Conservation (phyloP, 352 stramenopile genomes). For the Lagenidium sp. region DNA sequence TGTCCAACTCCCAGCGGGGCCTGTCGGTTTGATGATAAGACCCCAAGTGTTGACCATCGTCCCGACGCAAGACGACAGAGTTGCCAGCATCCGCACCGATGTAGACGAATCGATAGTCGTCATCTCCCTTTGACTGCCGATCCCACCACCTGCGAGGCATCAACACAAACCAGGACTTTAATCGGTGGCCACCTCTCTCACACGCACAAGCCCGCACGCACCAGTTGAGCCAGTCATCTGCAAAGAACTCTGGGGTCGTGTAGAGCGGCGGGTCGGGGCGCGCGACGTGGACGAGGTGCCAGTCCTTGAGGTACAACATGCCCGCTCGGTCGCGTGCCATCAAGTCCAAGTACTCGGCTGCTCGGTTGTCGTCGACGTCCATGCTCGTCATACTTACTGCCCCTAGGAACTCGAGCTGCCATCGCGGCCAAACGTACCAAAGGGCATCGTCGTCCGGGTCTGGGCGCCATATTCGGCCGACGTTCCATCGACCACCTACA, state of each 20-base stretch:
- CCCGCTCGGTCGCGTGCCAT: constrained; percentile 29
- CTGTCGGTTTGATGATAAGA: constrained; percentile 16
- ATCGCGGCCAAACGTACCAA: too few relatives aligned
- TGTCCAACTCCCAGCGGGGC: constrained; percentile 85
- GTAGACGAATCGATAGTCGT: constrained; percentile 97
- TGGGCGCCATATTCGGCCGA: constrained; percentile 52
- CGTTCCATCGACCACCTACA: constrained; percentile 55
- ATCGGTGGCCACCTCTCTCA: neutral
- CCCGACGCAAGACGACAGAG: neutral
- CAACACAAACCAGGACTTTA: neutral
- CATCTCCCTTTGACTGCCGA: constrained; percentile 38
- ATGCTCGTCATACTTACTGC: too few relatives aligned
- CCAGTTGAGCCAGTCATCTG: constrained; percentile 91
- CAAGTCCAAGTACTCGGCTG: constrained; percentile 58
- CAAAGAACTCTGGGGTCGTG: constrained; percentile 81
- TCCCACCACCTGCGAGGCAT: constrained; percentile 60
- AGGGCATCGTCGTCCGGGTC: constrained; percentile 41
- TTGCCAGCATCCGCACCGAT: constrained; percentile 40
- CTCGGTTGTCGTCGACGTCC: too few relatives aligned
- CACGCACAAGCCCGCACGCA: constrained; percentile 12
- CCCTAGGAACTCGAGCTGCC: too few relatives aligned
- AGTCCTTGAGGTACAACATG: constrained; percentile 82
- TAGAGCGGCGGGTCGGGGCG: constrained; percentile 31
- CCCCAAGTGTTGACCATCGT: neutral
- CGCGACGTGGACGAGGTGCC: constrained; percentile 72